A percentile compares a stretch with the other conserved stretches of the same genome.
Evolutionary conservation across 1,284 basidiomycete genomes (phyloP).

Genomic region (Ustilago esculenta): DNA sequence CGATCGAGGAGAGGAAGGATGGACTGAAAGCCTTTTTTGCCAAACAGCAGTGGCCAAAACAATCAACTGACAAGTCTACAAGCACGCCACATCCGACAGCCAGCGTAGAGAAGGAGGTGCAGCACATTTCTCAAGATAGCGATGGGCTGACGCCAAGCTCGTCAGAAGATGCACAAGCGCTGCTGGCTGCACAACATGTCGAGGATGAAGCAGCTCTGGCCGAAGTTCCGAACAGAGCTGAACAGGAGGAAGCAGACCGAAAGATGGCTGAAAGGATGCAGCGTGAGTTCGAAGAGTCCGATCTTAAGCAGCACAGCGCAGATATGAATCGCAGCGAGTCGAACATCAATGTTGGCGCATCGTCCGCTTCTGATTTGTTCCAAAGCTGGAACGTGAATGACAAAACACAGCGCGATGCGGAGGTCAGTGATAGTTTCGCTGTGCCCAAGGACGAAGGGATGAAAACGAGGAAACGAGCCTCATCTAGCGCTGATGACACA

Average conservation of each 20-base stretch:
- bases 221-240: conserved; percentile 12
- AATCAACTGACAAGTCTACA: neutral
- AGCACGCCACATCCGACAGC: neutral
- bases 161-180: conserved; percentile 16
- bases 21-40: conserved; percentile 88
- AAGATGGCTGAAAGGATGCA: conserved; percentile 41
- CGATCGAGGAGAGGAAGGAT: conserved; percentile 80
- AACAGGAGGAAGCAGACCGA: conserved; percentile 30
- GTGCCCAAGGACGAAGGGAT: conserved; percentile 21
- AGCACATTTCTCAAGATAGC: conserved; percentile 8
- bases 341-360: conserved; percentile 21
- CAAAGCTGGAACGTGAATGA: neutral
- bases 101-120: conserved; percentile 10
- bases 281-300: conserved; percentile 16
- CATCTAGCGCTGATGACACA: neutral
- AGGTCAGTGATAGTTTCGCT: conserved; percentile 37
- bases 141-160: conserved; percentile 18
- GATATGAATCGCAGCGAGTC: conserved; percentile 30
- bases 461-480: conserved; percentile 3
- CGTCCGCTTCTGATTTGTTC: conserved; percentile 5
- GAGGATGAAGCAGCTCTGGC: conserved; percentile 22
- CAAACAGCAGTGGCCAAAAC: conserved; percentile 59
- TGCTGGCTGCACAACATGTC: conserved; percentile 21
- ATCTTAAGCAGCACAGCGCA: neutral
- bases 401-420: conserved; percentile 2